phyloP scores from a whole-genome alignment of 805 yeast genomes.

The Metschnikowia chrysomelidarum region DNA sequence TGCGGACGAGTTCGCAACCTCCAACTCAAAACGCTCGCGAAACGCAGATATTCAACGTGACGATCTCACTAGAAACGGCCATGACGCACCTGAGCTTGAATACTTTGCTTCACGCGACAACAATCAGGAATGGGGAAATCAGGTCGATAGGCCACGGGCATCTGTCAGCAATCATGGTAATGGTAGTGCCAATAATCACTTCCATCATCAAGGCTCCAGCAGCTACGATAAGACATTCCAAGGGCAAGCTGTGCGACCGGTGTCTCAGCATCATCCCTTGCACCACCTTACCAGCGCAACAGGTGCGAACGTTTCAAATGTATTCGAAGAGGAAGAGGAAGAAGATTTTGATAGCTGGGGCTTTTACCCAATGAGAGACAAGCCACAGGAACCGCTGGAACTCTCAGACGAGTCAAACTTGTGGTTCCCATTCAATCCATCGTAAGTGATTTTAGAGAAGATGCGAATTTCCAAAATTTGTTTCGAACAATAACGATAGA shows the following conservation, averaged over 20 bases:
- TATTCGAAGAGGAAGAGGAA: slow-evolving; percentile 34
- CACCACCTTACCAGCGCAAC: slow-evolving; percentile 29
- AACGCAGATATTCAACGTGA: too few relatives aligned
- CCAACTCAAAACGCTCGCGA: slow-evolving; percentile 13
- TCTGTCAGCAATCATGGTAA: too few relatives aligned
- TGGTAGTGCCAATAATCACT: too few relatives aligned
- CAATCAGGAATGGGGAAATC: too few relatives aligned
- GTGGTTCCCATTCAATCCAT: slow-evolving; percentile 43
- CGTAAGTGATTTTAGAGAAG: slow-evolving; percentile 18
- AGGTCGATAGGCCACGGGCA: too few relatives aligned
- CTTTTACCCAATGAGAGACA: slow-evolving; percentile 32
- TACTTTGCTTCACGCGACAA: too few relatives aligned
- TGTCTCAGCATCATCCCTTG: slow-evolving; percentile 54
- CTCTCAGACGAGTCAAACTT: slow-evolving; percentile 10
- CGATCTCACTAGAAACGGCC: too few relatives aligned
- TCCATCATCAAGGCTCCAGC: too few relatives aligned
- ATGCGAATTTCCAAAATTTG: too few relatives aligned
- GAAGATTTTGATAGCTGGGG: slow-evolving; percentile 38
- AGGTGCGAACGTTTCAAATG: slow-evolving; percentile 17
- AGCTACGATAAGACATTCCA: too few relatives aligned
- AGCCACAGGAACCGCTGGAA: slow-evolving; percentile 15
- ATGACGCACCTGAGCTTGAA: too few relatives aligned
- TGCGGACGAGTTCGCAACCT: slow-evolving; percentile 3
- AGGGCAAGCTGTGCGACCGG: slow-evolving; percentile 31
- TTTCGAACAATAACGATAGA: too few relatives aligned